A percentile compares a stretch with the other conserved stretches of the same genome.
Evolutionary conservation across 2,329 filamentous ascomycete genomes (phyloP).

Genomic region (Cordyceps cicadae): DNA sequence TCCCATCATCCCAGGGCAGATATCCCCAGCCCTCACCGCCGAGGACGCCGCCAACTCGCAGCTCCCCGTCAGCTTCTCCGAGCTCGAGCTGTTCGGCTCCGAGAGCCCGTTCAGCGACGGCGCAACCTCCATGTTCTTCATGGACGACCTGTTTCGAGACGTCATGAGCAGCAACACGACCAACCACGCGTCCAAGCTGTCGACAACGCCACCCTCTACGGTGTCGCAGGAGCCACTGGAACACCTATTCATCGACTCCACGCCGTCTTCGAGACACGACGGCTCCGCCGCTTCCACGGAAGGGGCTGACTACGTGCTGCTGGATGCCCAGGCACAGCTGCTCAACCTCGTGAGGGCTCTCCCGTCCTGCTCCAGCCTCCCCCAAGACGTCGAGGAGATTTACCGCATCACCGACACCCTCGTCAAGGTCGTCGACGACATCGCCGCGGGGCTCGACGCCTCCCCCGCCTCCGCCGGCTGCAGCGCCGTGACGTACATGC

Average conservation of each 20-base stretch:
- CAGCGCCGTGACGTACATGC: background rate
- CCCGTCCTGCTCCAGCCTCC: background rate
- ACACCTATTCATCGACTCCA: background rate
- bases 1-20: background rate
- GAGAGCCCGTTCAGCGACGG: background rate
- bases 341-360: background rate
- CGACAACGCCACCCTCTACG: background rate
- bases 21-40: background rate
- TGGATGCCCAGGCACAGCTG: background rate
- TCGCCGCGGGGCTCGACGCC: background rate
- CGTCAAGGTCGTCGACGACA: background rate
- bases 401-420: conserved; percentile 6
- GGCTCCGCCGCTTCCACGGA: background rate
- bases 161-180: background rate
- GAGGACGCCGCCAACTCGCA: background rate
- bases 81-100: background rate
- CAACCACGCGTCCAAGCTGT: background rate
- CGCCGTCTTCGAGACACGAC: background rate
- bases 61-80: background rate
- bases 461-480: background rate
- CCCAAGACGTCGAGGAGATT: conserved; percentile 4
- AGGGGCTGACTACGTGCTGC: background rate
- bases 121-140: background rate
- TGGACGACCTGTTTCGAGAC: conserved; percentile 3
- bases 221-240: background rate